Conservation (phyloP, 1,139 yeast species). For the Geotrichum fermentans region DNA sequence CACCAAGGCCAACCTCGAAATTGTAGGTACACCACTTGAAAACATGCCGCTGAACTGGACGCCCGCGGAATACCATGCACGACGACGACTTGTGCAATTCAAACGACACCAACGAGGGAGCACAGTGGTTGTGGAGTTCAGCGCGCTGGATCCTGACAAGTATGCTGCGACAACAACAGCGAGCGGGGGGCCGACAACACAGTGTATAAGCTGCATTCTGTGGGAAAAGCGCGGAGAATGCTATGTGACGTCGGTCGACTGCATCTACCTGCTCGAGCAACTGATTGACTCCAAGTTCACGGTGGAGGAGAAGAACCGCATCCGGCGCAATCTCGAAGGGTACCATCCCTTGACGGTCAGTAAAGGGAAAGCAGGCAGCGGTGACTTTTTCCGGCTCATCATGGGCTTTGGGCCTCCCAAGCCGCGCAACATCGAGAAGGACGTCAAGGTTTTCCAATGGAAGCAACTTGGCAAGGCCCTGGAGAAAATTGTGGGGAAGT, state of each 20-base stretch:
- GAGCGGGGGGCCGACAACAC: slow-evolving; percentile 2
- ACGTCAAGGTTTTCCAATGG: slow-evolving; percentile 67
- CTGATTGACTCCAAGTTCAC: slow-evolving; percentile 55
- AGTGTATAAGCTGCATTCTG: slow-evolving; percentile 53
- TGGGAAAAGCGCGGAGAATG: slow-evolving; percentile 51
- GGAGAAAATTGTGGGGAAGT: slow-evolving; percentile 58
- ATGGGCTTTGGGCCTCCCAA: slow-evolving; percentile 65
- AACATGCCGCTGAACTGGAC: slow-evolving; percentile 32
- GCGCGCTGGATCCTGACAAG: slow-evolving; percentile 33
- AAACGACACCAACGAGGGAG: slow-evolving; percentile 38
- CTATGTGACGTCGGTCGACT: slow-evolving; percentile 63
- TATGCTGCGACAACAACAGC: slow-evolving; percentile 25
- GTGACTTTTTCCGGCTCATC: slow-evolving; percentile 51
- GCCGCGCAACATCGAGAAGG: slow-evolving; percentile 70
- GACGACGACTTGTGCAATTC: slow-evolving; percentile 37
- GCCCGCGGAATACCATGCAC: slow-evolving; percentile 33
- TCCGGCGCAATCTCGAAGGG: slow-evolving; percentile 62
- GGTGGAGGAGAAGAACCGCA: slow-evolving; percentile 66
- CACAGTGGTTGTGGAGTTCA: slow-evolving; percentile 34
- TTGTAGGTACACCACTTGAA: slow-evolving; percentile 28
- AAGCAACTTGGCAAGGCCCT: slow-evolving; percentile 50
- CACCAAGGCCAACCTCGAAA: slow-evolving; percentile 32
- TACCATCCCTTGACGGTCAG: slow-evolving; percentile 60
- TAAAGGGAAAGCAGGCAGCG: slow-evolving; percentile 44
- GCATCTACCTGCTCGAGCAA: slow-evolving; percentile 54